Percentiles rank a stretch among this genome's conserved stretches.
These are phyloP conservation scores for Calophaca sinica DNA, from an alignment of 306 rosid species.

Conservation along the genomic window DNA sequence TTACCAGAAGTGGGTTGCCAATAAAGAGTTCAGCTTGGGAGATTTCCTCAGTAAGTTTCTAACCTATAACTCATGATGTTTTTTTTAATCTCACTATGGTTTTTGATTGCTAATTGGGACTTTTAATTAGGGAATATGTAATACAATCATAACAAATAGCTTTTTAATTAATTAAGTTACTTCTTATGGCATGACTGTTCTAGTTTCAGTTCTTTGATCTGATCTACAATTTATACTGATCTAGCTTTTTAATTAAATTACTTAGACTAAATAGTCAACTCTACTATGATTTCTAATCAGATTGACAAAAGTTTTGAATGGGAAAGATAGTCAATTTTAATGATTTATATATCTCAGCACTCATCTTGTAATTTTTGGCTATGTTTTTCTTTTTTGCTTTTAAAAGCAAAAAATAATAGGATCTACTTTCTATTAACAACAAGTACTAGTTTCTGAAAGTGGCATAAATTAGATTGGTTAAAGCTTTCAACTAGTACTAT, in stretches of 20 bases:
- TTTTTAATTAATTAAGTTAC: neutral
- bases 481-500: constrained; percentile 2
- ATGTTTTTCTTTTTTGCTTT: neutral
- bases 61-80: neutral
- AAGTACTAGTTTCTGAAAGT: neutral
- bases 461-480: constrained; percentile 19
- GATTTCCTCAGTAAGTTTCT: constrained; percentile 85
- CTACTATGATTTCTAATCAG: constrained; percentile 3
- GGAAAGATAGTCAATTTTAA: neutral
- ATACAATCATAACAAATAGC: neutral
- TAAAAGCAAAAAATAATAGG: neutral
- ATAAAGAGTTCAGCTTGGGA: constrained; percentile 77
- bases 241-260: no score
- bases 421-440: constrained; percentile 14
- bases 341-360: neutral
- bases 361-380: neutral
- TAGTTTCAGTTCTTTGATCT: constrained; percentile 26
- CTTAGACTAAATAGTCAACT: neutral
- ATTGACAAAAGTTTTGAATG: constrained; percentile 1
- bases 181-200: constrained; percentile 31
- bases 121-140: neutral
- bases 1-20: constrained; percentile 80
- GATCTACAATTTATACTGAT: constrained; percentile 18
- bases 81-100: constrained; percentile 12
- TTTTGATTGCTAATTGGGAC: neutral